Percentiles rank a stretch among this genome's conserved stretches.
These are phyloP conservation scores for Penicillium psychrosexuale DNA, from an alignment of 2,329 filamentous ascomycete genomes.

Conservation along the genomic window DNA sequence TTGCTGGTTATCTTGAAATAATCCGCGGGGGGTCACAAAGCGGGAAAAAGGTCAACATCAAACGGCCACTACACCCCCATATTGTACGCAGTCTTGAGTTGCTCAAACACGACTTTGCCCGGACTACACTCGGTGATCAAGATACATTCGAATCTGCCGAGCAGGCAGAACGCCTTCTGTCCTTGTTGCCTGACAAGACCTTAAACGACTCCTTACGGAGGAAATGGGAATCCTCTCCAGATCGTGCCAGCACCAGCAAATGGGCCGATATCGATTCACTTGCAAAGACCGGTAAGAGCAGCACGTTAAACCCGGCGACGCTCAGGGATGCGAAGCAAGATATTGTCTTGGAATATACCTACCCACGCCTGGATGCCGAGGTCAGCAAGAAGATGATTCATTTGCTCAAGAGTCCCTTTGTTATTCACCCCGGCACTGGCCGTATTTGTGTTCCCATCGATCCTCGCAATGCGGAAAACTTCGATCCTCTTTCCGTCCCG, in stretches of 20 bases:
- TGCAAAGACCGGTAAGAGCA: slow-evolving; percentile 71
- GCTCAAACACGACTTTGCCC: slow-evolving; percentile 77
- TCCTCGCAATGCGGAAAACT: slow-evolving; percentile 66
- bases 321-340: slow-evolving; percentile 91
- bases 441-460: slow-evolving; percentile 96
- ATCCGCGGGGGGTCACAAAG: slow-evolving; percentile 81
- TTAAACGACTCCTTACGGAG: slow-evolving; percentile 76
- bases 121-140: slow-evolving; percentile 76
- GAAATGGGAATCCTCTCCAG: slow-evolving; percentile 86
- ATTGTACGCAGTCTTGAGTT: slow-evolving; percentile 80
- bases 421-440: slow-evolving; percentile 91
- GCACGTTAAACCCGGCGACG: slow-evolving; percentile 67
- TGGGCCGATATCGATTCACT: slow-evolving; percentile 92
- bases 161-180: slow-evolving; percentile 72
- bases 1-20: slow-evolving; percentile 86
- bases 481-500: slow-evolving; percentile 84
- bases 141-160: slow-evolving; percentile 75
- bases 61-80: slow-evolving; percentile 86
- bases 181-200: slow-evolving; percentile 75
- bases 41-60: slow-evolving; percentile 81
- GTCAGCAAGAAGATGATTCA: slow-evolving; percentile 98
- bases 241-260: slow-evolving; percentile 72
- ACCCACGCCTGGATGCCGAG: slow-evolving; percentile 92
- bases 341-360: slow-evolving; percentile 94
- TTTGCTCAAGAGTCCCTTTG: slow-evolving; percentile 94